These are phyloP conservation scores for Lophiostoma macrostomum DNA, from an alignment of 495 filamentous ascomycete species.

Conservation along the genomic window DNA sequence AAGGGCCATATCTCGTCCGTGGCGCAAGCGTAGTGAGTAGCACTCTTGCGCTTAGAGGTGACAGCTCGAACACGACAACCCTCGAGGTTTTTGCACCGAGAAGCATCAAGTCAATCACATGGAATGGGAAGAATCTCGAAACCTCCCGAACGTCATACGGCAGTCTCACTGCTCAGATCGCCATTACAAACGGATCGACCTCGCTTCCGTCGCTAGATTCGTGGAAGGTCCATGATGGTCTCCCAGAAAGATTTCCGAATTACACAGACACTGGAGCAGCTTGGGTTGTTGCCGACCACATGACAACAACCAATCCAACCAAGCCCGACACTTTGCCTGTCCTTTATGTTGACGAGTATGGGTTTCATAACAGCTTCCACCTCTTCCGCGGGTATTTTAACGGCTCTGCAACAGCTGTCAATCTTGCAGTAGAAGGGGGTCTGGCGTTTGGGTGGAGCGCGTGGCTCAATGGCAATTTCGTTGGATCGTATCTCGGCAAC, in stretches of 20 bases:
- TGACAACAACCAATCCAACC: conserved; percentile 32
- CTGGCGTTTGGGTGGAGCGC: conserved; percentile 33
- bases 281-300: conserved; percentile 34
- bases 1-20: conserved; percentile 38
- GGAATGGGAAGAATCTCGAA: conserved; percentile 31
- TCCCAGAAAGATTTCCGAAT: conserved; percentile 30
- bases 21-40: conserved; percentile 14
- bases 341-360: conserved; percentile 39
- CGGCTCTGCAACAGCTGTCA: conserved; percentile 31
- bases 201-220: conserved; percentile 28
- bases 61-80: conserved; percentile 25
- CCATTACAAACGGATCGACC: background rate
- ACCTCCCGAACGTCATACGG: conserved; percentile 30
- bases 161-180: conserved; percentile 30
- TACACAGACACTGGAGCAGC: conserved; percentile 36
- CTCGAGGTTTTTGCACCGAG: conserved; percentile 35
- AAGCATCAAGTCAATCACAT: conserved; percentile 21
- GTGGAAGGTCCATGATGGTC: conserved; percentile 36
- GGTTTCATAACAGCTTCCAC: conserved; percentile 36
- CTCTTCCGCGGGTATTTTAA: conserved; percentile 38
- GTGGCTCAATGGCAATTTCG: conserved; percentile 38
- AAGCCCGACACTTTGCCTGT: conserved; percentile 37
- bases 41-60: conserved; percentile 32
- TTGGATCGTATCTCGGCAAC: conserved; percentile 35
- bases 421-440: conserved; percentile 34